A percentile compares a stretch with the other conserved stretches of the same genome.
phyloP scores from a whole-genome alignment of 129 eudicot genomes.

The Helianthus annuus region HanXRQr2.0-SUNRISE NC_035446.2:167717103-167717602 shows the following conservation, averaged over 20 bases:
- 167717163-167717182: background rate
- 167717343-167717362: conserved; percentile 31
- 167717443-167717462: conserved; percentile 27
- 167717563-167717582: conserved; percentile 6
- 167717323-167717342: conserved; percentile 41
- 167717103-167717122: too few relatives aligned
- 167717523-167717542: conserved; percentile 24
- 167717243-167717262: conserved; percentile 4
- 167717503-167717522: conserved; percentile 26
- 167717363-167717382: conserved; percentile 42
- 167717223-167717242: conserved; percentile 22
- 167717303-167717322: conserved; percentile 23
- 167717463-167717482: conserved; percentile 31
- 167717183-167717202: background rate
- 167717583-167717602: background rate
- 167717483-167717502: conserved; percentile 43
- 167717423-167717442: conserved; percentile 32
- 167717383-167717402: conserved; percentile 41
- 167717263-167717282: conserved; percentile 3
- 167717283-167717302: background rate
- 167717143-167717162: background rate
- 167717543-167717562: conserved; percentile 22
- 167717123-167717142: conserved; percentile 1
- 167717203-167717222: conserved; percentile 25
- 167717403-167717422: conserved; percentile 44